These are phyloP conservation scores for Penicillium verhagenii DNA, from an alignment of 495 filamentous ascomycete genomes.

Conservation along the genomic window DNA sequence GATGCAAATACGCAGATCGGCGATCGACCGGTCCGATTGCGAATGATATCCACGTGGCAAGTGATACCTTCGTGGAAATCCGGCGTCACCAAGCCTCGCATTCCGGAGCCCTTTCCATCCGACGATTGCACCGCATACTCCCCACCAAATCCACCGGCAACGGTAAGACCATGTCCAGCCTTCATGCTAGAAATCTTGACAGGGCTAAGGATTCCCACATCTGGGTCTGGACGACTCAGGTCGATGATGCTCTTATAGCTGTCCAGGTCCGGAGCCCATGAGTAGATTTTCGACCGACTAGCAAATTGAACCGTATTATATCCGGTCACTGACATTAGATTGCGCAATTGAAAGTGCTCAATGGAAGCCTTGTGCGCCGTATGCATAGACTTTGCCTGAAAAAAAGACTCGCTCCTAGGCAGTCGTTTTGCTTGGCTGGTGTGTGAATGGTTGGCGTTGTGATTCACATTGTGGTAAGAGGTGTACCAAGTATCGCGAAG, in stretches of 20 bases:
- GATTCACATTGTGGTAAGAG: slow-evolving; percentile 43
- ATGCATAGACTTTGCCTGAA: slow-evolving; percentile 70
- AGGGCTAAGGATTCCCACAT: slow-evolving; percentile 37
- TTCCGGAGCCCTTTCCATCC: slow-evolving; percentile 62
- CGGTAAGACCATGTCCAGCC: slow-evolving; percentile 62
- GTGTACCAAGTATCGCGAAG: slow-evolving; percentile 53
- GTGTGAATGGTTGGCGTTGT: slow-evolving; percentile 39
- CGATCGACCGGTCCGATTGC: slow-evolving; percentile 54
- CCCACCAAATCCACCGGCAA: slow-evolving; percentile 79
- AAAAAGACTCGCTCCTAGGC: slow-evolving; percentile 47
- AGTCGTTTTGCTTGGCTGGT: slow-evolving; percentile 25
- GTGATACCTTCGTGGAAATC: slow-evolving; percentile 67
- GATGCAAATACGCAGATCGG: slow-evolving; percentile 77
- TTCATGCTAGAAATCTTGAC: slow-evolving; percentile 70
- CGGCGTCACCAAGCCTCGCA: slow-evolving; percentile 45
- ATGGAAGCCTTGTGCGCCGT: slow-evolving; percentile 61
- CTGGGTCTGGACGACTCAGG: slow-evolving; percentile 48
- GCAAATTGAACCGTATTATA: slow-evolving; percentile 79
- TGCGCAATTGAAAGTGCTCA: slow-evolving; percentile 87
- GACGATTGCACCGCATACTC: slow-evolving; percentile 70
- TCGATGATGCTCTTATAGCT: slow-evolving; percentile 58
- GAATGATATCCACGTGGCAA: slow-evolving; percentile 77
- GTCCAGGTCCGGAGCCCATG: slow-evolving; percentile 41
- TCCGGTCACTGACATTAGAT: slow-evolving; percentile 71
- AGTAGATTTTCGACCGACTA: slow-evolving; percentile 53